Base-by-base conservation (phyloP, 2,329 filamentous ascomycete genomes). In the Rhexocercosporidium sp. region DNA sequence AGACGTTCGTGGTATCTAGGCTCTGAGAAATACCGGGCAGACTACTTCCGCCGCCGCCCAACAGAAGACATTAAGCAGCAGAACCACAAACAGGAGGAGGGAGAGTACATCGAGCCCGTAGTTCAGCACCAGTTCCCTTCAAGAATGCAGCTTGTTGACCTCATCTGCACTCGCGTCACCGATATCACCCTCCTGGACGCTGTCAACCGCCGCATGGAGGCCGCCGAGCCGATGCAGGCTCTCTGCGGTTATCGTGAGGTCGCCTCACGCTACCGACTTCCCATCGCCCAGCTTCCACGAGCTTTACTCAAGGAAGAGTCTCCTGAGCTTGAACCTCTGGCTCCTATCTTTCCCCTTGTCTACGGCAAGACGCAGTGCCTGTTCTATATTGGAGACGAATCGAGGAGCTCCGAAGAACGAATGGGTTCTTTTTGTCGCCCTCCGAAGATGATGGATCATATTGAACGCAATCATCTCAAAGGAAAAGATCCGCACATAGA, bases 281-380 rank as follows among this genome's bases (percentile, higher is more conserved):
- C 37, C 37, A 11, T 41, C 37, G 29, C 29, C 29, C 9, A 31
- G 29, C 29, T 31, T 31, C 29, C 29, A 31, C 29, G 29, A 31
- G 29, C 29, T 31, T 47, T 27, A 63, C n/a, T 65, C 59, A 70
- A 70, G 47, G 63, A 68, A 61, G 59, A 66, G 62, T 66, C 29
- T 31, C 29, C 29, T 31, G 29, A 31, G 4, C 29, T 31, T 31
- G 29, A 9, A 31, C 29, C 4, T 9, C 29, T 31, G 29, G 29
- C 29, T 31, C 29, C 29, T 62, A 12, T 66, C 20, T 59, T 66
- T 60, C 41, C 53, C 34, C 56, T 20, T 62, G 3, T 66, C 20
- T 31, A 9, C 29, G 29, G 29, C 29, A 31, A 31, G 29, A 31
- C 29, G 29, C 29, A 31, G 29, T 31, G 9, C 29, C 29, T 31